Base-by-base conservation (phyloP, 2,329 filamentous ascomycete species). In the Fusarium cicatricum region DNA sequence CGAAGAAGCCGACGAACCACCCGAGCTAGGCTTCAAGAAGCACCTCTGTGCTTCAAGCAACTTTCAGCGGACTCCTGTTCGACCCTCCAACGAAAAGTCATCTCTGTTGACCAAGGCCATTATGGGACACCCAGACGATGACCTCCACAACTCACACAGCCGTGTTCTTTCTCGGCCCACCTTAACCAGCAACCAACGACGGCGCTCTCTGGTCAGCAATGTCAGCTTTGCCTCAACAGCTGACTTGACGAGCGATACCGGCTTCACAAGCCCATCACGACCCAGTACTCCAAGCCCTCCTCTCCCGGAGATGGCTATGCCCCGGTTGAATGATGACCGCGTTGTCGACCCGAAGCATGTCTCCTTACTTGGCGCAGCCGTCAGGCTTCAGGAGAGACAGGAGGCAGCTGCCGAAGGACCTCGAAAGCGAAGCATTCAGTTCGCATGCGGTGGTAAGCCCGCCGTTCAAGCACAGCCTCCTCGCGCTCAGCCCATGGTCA, bases 191-290 rank as follows among this genome's bases (percentile, higher is more conserved):
- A 72, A 70, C 17, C 72, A 75, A 29, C 77, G 83, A 54, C 78
- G 82, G 65, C 80, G 86, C 55, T 94, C 90, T 56, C 87, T 89
- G 67, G 89, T 88, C 72, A 96, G 91, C 79, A 94, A 89, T 70
- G 79, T 87, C 64, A 97, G 92, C 76, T 77, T 89, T 55, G 83
- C 90, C 39, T 97, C 93, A 2, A 96, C 92, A 3, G 90, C 90
- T 32, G 94, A 97, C 63, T 82, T 98, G 52, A 97, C 92, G n/a
- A 97, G 93, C 75, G 95, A 97, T 70, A 95, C 91, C 53, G 93
- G 91, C 55, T 78, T 96, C 55, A 96, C 93, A 15, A 97, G 92
- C 69, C 92, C 94, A 36, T 90, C 91, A n/a, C 83, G 92, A 51
- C 91, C 91, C 31, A 92, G 86, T 72, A 94, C 92, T 0, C 92